Conservation (phyloP, 768 basidiomycete species). For the Auriculariales sp. region DNA sequence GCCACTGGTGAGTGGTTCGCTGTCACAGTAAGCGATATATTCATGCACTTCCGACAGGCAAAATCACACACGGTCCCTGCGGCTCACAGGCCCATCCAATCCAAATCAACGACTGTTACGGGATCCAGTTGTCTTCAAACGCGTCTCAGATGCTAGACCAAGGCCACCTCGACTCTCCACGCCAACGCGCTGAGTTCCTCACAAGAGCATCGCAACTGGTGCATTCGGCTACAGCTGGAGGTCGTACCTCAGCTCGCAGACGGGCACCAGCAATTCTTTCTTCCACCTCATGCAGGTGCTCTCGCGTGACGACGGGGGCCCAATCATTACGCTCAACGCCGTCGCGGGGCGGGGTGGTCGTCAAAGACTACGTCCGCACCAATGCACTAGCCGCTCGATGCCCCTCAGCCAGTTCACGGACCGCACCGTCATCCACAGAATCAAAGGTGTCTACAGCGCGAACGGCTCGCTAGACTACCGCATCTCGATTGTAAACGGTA, state of each 20-base stretch:
- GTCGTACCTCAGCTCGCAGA: slow-evolving; percentile 10
- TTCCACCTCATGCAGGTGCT: not conserved
- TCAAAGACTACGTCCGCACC: not conserved
- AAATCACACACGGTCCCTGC: no score
- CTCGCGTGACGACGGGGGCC: slow-evolving; percentile 3
- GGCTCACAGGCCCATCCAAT: no score
- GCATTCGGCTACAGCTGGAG: slow-evolving; percentile 11
- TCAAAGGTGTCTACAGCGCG: not conserved
- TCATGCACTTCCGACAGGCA: no score
- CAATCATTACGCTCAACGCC: slow-evolving; percentile 6
- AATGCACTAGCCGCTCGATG: not conserved
- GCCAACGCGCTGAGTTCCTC: slow-evolving; percentile 14
- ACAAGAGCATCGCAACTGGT: slow-evolving; percentile 6
- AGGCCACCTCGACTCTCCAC: slow-evolving; percentile 5
- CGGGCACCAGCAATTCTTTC: not conserved
- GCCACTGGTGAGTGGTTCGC: no score
- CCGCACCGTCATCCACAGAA: not conserved
- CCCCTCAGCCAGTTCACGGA: not conserved
- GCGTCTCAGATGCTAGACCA: slow-evolving; percentile 9
- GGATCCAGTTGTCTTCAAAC: slow-evolving; percentile 9
- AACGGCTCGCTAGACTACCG: not conserved
- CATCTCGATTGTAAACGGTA: not conserved
- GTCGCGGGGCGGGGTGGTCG: not conserved
- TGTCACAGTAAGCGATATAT: no score
- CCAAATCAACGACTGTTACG: slow-evolving; percentile 9